Evolutionary conservation across 129 eudicot genomes (phyloP), one percentile per base, ranked within the genome.

Genomic region (Centella asiatica): DNA sequence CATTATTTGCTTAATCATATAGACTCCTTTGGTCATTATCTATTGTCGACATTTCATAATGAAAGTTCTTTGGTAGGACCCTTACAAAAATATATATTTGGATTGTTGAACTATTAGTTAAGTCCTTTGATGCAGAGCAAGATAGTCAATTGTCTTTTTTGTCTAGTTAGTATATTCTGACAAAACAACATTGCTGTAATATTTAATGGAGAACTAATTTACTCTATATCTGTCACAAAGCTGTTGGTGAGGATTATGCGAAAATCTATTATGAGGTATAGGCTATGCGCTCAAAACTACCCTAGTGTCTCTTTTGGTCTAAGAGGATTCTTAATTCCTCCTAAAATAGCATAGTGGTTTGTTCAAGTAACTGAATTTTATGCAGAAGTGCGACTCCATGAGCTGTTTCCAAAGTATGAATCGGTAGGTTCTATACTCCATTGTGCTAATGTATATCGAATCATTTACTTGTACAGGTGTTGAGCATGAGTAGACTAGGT

Each of bases 401-500:
- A 33, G 27, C 47, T 26, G 23, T 20, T 15, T 50, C 20, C n/a
- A 22, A 31, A 17, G 26, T 28, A 39, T 68, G 24, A 31, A 27
- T 25, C 12, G 31, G 15, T 17, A 14, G 34, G 11, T 46, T 45
- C 45, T 13, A 20, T 49, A 53, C 60, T 55, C 31, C 36, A 45
- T 53, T 48, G 12, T 36, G 26, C 48, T 11, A 53, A 19, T 25
- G 14, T 51, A 51, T 51, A 25, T 15, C 4, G 12, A 31, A 11
- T 27, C 20, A 62, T 75, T 51, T 40, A 44, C 46, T n/a, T 59
- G 60, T 72, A 61, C 72, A 90, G 97, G 97, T 86, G 78, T 72
- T 90, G 80, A 90, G 95, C 83, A 86, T 90, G 95, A 90, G 97
- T 79, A 76, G 97, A 79, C 54, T 90, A 73, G 97, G 97, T 44